Conservation (phyloP, 179 eudicot genomes). For the Actinidia polygama region DNA sequence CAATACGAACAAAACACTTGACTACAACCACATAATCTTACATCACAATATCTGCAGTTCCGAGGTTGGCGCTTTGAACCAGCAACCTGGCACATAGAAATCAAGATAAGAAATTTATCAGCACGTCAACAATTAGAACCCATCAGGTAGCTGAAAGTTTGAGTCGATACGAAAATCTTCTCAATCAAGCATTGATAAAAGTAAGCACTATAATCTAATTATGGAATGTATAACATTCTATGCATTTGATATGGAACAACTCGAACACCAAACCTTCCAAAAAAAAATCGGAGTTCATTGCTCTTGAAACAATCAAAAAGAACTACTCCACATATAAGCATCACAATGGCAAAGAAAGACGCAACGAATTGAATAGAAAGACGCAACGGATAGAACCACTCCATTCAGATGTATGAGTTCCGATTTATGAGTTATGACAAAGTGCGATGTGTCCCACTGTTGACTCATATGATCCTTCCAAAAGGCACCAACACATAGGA, state of each 20-base stretch:
- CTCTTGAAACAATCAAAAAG: neutral
- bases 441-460: neutral
- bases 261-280: neutral
- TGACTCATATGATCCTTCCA: neutral
- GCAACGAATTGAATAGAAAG: too few relatives aligned
- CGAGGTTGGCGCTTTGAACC: conserved; percentile 27
- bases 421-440: too few relatives aligned
- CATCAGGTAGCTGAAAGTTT: neutral
- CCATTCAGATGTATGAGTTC: too few relatives aligned
- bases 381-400: too few relatives aligned
- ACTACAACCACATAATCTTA: conserved; percentile 20
- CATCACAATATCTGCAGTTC: conserved; percentile 59
- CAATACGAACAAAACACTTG: conserved; percentile 15
- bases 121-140: conserved; percentile 17
- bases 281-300: neutral
- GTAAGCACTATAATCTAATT: neutral
- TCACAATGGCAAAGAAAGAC: neutral
- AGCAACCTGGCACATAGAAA: conserved; percentile 38
- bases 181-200: neutral
- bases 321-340: neutral
- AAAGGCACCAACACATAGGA: neutral
- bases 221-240: neutral
- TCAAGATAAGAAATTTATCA: conserved; percentile 15
- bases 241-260: neutral
- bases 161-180: neutral